These are phyloP conservation scores for Terfezia boudieri DNA, from an alignment of 495 filamentous ascomycete genomes.

Conservation along the genomic window DNA sequence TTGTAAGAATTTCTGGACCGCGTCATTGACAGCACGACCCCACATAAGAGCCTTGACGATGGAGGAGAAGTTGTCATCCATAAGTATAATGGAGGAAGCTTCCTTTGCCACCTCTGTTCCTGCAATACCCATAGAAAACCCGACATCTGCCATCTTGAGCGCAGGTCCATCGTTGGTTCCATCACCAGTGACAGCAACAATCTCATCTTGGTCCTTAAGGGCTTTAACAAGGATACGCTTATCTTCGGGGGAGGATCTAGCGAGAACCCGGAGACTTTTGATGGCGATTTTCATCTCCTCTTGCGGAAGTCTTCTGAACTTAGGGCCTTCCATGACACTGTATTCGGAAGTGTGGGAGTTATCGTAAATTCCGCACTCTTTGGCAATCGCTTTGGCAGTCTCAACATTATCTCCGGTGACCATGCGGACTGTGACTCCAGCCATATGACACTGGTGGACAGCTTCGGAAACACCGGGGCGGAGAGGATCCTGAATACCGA, in stretches of 20 bases:
- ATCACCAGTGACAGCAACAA: conserved; percentile 73
- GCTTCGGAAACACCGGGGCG: conserved; percentile 58
- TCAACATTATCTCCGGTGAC: conserved; percentile 72
- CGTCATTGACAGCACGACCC: conserved; percentile 79
- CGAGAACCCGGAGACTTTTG: conserved; percentile 58
- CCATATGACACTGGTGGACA: conserved; percentile 47
- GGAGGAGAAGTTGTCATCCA: conserved; percentile 77
- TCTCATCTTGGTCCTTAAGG: conserved; percentile 52
- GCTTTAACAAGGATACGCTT: conserved; percentile 58
- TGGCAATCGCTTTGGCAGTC: conserved; percentile 63
- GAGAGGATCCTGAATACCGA: conserved; percentile 76
- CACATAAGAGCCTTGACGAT: conserved; percentile 79
- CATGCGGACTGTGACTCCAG: conserved; percentile 73
- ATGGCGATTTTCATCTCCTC: conserved; percentile 47
- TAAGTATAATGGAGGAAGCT: conserved; percentile 72
- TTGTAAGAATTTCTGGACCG: conserved; percentile 74
- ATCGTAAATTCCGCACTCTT: conserved; percentile 55
- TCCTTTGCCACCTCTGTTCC: conserved; percentile 90
- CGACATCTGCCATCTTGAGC: conserved; percentile 65
- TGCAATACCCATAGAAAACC: conserved; percentile 82
- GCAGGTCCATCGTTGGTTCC: conserved; percentile 82
- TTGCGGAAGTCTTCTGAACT: conserved; percentile 56
- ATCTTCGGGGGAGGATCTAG: conserved; percentile 71
- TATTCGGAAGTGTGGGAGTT: conserved; percentile 31
- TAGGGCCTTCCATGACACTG: conserved; percentile 61